Base-by-base conservation (phyloP, 2,329 filamentous ascomycete species). In the Neophaeococcomyces mojaviensis region DNA sequence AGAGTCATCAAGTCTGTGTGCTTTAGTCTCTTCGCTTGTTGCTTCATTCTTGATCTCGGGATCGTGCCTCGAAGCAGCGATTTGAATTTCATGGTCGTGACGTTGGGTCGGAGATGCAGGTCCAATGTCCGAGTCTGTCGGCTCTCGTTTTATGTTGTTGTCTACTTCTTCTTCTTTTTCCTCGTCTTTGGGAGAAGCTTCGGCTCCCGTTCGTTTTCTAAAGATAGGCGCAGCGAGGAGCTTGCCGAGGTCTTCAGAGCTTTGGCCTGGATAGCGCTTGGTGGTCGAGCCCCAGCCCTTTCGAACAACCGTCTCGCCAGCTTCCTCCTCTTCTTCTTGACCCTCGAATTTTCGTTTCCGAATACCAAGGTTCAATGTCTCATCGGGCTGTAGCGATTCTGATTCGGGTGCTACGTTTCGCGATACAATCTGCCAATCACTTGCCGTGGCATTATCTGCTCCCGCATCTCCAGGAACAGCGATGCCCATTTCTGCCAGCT, bases 401-500 rank as follows among this genome's bases (percentile, higher is more conserved):
- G 28, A n/a, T 4, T 61, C 57, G 20, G 58, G 50, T 24, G 49
- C 49, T 31, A 68, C 59, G 18, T 58, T 55, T 53, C 70, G 72
- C 36, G 79, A 73, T 33, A 86, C 77, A 4, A 77, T 79, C 48
- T 87, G 80, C 90, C 90, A 98, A 44, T 94, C 86, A 26, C 92
- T 88, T 3, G 84, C 82, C 70, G 96, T 81, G 4, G 89, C 88
- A 78, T 96, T 81, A 49, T 92, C 86, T 2, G 77, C 73, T 49
- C 87, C 74, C 47, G 87, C 81, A 54, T 85, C 81, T 36, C 86
- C 81, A 1, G 92, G 92, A 44, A 97, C 78, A 38, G 81, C 79
- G 39, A 98, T 81, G 0, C 92, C 92, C 74, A 98, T 77, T 30
- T 84, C 86, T 3, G 84, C 88, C 9, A 98, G 72, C 65, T 97